Base-by-base conservation (phyloP, 371 early-diverging fungal species). In the Mucor lusitanicus region DNA sequence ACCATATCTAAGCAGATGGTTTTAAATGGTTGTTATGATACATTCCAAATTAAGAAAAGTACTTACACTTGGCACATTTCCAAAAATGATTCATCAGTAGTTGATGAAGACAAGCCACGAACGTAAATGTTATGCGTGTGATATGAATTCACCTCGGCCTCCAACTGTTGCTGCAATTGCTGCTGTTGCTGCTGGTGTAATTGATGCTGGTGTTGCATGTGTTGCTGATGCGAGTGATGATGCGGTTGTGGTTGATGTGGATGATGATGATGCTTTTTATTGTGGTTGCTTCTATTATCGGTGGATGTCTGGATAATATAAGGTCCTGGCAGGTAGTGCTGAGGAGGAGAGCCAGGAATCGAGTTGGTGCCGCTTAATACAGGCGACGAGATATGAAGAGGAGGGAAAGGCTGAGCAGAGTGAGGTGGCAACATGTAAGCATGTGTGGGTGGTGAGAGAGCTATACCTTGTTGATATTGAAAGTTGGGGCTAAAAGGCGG, bases 111-210 rank as follows among this genome's bases (percentile, higher is more conserved):
- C n/a, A 96, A 78, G 46, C 93, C 93, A 70, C 94, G 86, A 59
- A 96, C 91, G 67, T 96, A 95, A 56, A 95, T 87, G 72, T 96
- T 96, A 59, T 75, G 80, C 3, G 77, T 67, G 59, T 83, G 83
- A 56, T 67, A 78, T 21, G 63, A 58, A 25, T 70, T 68, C 9
- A 57, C 44, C 27, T 72, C 70, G 3, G 40, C 27, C 54, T 66
- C 69, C 12, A 59, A 25, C 17, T 30, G 61, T 32, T 70, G 72
- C 23, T 68, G 61, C 4, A 56, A 48, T 53, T 62, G 63, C 35
- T 46, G 12, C 50, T 63, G 35, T 40, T 63, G 73, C 28, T 68
- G 68, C 4, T 65, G 59, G 3, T 67, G 67, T 17, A 44, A 28
- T 3, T 54, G 67, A 23, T 68, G 44, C 28, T 69, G 58, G 0